Conservation (phyloP, 306 rosid species). For the Malus domestica region DNA sequence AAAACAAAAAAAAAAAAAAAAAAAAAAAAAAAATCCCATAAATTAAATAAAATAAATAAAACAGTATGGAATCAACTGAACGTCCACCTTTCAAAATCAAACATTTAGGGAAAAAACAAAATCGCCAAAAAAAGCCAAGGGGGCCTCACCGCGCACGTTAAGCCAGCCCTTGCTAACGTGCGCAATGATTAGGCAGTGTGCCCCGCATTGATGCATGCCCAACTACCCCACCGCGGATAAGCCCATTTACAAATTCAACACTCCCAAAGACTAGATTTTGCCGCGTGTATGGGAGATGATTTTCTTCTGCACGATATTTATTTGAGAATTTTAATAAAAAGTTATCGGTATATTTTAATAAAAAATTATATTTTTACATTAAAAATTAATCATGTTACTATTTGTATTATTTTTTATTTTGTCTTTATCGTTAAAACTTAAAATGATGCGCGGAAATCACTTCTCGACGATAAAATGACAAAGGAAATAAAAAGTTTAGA, state of each 20-base stretch:
- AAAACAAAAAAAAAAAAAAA: not conserved
- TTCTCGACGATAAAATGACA: not conserved
- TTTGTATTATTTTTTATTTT: too few species aligned
- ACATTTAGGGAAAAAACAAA: not conserved
- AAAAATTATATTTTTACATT: too few species aligned
- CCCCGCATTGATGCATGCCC: conserved; percentile 11
- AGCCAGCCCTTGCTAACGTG: not conserved
- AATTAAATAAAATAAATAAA: not conserved
- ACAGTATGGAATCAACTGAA: not conserved
- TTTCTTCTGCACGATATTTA: not conserved
- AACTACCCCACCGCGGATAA: conserved; percentile 10
- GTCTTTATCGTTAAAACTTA: fast-evolving
- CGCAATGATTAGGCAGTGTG: conserved; percentile 12
- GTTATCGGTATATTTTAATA: fast-evolving
- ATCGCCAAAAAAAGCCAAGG: not conserved
- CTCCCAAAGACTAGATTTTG: not conserved
- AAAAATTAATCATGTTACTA: too few species aligned
- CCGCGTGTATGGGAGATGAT: not conserved
- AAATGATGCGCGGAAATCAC: fast-evolving
- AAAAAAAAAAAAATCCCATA: not conserved
- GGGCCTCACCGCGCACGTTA: conserved; percentile 8
- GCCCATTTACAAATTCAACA: conserved; percentile 2
- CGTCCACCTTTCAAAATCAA: not conserved
- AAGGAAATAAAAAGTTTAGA: not conserved
- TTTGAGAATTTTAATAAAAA: too few species aligned